Percentiles rank a stretch among this genome's conserved stretches.
phyloP scores from a whole-genome alignment of 768 basidiomycete species.

The Tylopilus rubrobrunneus region DNA sequence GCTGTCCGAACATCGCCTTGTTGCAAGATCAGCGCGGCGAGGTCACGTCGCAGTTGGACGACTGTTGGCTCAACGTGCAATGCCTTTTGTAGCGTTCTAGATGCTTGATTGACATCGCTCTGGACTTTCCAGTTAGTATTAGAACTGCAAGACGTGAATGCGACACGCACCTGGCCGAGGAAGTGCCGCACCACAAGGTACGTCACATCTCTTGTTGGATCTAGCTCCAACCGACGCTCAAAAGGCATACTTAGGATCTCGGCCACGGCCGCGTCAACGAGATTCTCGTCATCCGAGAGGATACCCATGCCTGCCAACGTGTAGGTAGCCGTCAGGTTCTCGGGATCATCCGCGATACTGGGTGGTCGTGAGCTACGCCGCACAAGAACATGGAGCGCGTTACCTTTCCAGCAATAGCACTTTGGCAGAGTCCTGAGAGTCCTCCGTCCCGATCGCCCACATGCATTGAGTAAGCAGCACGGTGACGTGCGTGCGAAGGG shows the following conservation, averaged over 20 bases:
- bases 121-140: slow-evolving; percentile 22
- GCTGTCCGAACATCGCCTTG: slow-evolving; percentile 41
- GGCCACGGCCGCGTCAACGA: slow-evolving; percentile 85
- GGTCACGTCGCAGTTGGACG: slow-evolving; percentile 43
- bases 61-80: slow-evolving; percentile 55
- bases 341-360: no score
- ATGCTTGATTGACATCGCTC: slow-evolving; percentile 48
- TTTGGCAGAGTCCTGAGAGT: slow-evolving; percentile 75
- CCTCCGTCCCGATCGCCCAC: slow-evolving; percentile 78
- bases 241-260: slow-evolving; percentile 71
- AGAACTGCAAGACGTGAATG: background rate
- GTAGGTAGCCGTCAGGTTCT: slow-evolving; percentile 79
- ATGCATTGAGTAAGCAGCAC: slow-evolving; percentile 82
- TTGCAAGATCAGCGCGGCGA: slow-evolving; percentile 57
- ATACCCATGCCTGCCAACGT: slow-evolving; percentile 88
- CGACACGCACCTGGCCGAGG: slow-evolving; percentile 59
- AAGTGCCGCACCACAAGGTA: slow-evolving; percentile 66
- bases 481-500: slow-evolving; percentile 61
- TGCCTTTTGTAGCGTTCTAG: slow-evolving; percentile 52
- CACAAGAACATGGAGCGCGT: slow-evolving; percentile 19
- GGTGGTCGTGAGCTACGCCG: no score
- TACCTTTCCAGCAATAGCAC: slow-evolving; percentile 79
- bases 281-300: slow-evolving; percentile 67
- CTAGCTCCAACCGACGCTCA: slow-evolving; percentile 61
- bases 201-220: slow-evolving; percentile 68